Evolutionary conservation across 345 rosid genomes (phyloP).

Genomic region (Salix purpurea): DNA sequence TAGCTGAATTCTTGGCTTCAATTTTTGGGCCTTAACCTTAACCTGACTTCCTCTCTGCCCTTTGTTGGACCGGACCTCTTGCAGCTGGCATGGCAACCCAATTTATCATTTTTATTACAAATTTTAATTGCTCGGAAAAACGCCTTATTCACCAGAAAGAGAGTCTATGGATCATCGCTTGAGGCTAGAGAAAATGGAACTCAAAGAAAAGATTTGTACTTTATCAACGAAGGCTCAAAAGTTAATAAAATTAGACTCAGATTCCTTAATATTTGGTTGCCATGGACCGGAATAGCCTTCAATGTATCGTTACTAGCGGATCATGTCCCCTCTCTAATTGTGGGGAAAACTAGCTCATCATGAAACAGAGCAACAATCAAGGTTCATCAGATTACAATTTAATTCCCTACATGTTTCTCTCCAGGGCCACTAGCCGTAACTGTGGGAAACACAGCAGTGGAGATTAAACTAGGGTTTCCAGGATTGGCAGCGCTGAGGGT

Average conservation of each 20-base stretch:
- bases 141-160: no score
- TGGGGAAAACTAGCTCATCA: not conserved
- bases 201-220: not conserved
- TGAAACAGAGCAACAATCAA: not conserved
- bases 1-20: no score
- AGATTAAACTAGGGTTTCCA: conserved; percentile 11
- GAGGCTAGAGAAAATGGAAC: no score
- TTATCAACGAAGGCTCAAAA: not conserved
- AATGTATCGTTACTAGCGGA: not conserved
- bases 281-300: not conserved
- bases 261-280: not conserved
- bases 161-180: no score
- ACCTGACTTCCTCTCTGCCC: no score
- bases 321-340: not conserved
- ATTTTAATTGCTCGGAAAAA: no score
- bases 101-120: no score
- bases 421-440: not conserved
- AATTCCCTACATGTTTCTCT: conserved; percentile 7
- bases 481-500: conserved; percentile 1
- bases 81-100: no score
- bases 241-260: not conserved
- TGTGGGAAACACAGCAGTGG: not conserved
- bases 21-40: no score
- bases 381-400: conserved; percentile 2
- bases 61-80: no score